Percentiles rank a stretch among this genome's conserved stretches.
Evolutionary conservation across 495 filamentous ascomycete genomes (phyloP).

Genomic region (Pyronema domesticum): DNA sequence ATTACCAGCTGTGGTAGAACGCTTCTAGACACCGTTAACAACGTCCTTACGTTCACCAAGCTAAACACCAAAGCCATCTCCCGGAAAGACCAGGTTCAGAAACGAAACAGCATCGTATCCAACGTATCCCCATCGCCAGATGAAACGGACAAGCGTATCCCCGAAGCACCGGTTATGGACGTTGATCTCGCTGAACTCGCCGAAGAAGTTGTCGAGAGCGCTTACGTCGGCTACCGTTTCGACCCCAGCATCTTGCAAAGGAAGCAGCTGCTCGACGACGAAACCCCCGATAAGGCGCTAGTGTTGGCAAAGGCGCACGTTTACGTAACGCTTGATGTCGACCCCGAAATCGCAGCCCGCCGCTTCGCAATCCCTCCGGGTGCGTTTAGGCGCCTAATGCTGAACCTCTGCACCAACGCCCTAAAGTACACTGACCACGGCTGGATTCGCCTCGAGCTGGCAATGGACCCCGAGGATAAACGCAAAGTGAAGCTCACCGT

Average conservation of each 20-base stretch:
- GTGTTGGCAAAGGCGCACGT: slow-evolving; percentile 24
- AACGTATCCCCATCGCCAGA: no score
- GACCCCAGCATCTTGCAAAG: background rate
- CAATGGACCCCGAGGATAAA: slow-evolving; percentile 20
- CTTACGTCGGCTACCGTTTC: slow-evolving; percentile 3
- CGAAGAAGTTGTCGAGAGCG: slow-evolving; percentile 2
- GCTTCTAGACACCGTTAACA: slow-evolving; percentile 57
- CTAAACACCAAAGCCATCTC: slow-evolving; percentile 30
- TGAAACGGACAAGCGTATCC: no score
- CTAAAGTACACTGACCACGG: slow-evolving; percentile 56
- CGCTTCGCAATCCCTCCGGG: slow-evolving; percentile 47
- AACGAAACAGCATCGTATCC: background rate
- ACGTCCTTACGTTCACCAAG: slow-evolving; percentile 49
- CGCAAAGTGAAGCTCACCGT: slow-evolving; percentile 30
- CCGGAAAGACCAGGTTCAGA: background rate
- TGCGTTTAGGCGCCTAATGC: slow-evolving; percentile 49
- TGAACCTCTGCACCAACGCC: slow-evolving; percentile 64
- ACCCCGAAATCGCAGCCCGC: slow-evolving; percentile 32
- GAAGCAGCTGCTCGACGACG: background rate
- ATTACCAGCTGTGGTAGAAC: slow-evolving; percentile 56
- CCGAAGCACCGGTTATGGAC: background rate
- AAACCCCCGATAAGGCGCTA: slow-evolving; percentile 6
- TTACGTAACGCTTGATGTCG: slow-evolving; percentile 42
- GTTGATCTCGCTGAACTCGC: slow-evolving; percentile 2
- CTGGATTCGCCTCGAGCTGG: slow-evolving; percentile 40